Conservation (phyloP, 1,284 basidiomycete species). For the Rhodofomes roseus region DNA sequence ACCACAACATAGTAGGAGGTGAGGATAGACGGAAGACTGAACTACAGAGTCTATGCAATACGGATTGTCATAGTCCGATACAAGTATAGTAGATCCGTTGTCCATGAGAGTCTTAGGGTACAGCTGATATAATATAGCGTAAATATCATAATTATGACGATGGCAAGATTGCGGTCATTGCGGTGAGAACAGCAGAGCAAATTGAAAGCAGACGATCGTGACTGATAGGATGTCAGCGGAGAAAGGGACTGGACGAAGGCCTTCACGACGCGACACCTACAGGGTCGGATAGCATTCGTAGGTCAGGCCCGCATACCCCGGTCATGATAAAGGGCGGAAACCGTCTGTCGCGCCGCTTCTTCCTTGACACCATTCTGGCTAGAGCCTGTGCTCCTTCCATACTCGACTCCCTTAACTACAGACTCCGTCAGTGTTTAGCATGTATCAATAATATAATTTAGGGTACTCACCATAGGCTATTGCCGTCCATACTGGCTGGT, state of each 20-base stretch:
- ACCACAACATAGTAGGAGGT: no score
- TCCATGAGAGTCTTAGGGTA: not conserved
- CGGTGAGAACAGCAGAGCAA: not conserved
- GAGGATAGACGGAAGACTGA: no score
- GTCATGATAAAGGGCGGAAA: constrained; percentile 21
- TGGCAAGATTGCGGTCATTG: not conserved
- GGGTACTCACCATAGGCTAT: constrained; percentile 26
- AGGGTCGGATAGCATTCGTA: no score
- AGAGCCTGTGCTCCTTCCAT: constrained; percentile 19
- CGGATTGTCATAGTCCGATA: no score
- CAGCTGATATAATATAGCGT: not conserved
- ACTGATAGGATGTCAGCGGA: not conserved
- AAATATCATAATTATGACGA: not conserved
- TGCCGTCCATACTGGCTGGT: constrained; percentile 29
- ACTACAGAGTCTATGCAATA: no score
- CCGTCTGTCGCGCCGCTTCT: constrained; percentile 28
- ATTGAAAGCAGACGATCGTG: not conserved
- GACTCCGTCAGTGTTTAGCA: not conserved
- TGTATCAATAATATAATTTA: not conserved
- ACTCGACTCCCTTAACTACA: constrained; percentile 27
- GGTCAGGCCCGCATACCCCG: constrained; percentile 6
- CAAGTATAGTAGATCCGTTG: not conserved
- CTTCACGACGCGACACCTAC: not conserved
- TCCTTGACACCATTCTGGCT: constrained; percentile 26
- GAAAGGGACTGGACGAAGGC: not conserved